A percentile compares a stretch with the other conserved stretches of the same genome.
These are phyloP conservation scores for Solanum clarkiae DNA, from an alignment of 257 asterid genomes.

Conservation along the genomic window DNA sequence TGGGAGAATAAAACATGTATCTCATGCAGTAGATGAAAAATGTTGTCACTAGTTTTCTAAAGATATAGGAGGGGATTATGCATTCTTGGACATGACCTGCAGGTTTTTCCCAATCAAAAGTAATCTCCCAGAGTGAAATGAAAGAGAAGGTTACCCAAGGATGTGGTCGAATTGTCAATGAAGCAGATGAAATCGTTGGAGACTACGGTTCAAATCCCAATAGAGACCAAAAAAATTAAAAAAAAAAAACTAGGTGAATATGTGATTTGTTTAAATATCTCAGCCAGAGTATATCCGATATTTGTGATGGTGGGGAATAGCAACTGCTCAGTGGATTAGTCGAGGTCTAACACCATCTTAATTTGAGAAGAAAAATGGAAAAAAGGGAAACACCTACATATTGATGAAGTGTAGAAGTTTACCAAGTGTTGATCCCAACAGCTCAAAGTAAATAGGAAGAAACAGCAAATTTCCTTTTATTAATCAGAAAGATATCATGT, in stretches of 20 bases:
- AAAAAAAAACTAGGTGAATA: not conserved
- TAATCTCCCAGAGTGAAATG: not conserved
- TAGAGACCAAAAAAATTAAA: not conserved
- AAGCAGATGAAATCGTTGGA: not conserved
- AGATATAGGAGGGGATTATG: not conserved
- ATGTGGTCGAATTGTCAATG: not conserved
- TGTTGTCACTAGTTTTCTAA: not conserved
- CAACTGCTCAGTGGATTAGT: not conserved
- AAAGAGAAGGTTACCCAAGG: not conserved
- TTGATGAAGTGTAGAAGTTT: not conserved
- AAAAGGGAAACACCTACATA: not conserved
- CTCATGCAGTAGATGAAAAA: not conserved
- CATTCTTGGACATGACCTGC: not conserved
- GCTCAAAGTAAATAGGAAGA: not conserved
- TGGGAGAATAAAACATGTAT: not conserved
- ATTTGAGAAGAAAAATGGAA: not conserved
- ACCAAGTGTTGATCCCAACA: not conserved
- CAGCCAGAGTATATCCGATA: not conserved
- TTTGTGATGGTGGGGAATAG: not conserved
- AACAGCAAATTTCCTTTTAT: not conserved
- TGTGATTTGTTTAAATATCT: not conserved
- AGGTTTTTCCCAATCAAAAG: not conserved
- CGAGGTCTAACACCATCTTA: not conserved
- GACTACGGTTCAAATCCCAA: not conserved
- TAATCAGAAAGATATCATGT: not conserved